Percentiles rank a stretch among this genome's conserved stretches.
Evolutionary conservation across 2,329 filamentous ascomycete species (phyloP).

Genomic region (Fusarium xylarioides): DNA sequence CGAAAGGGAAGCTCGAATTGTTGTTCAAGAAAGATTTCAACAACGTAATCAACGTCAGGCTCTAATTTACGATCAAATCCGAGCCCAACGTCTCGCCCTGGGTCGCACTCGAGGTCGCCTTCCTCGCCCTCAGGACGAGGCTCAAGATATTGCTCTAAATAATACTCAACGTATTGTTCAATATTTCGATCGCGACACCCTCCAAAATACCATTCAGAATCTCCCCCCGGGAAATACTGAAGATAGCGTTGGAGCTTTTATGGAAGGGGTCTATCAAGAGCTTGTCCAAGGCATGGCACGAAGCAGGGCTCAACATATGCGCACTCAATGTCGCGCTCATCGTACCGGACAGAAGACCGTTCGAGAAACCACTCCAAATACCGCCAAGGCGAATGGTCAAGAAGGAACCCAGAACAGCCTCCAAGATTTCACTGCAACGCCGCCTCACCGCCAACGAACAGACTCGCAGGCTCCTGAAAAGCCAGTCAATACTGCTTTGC

Average conservation of each 20-base stretch:
- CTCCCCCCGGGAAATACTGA: neutral
- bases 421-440: neutral
- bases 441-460: neutral
- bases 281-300: neutral
- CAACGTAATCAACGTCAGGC: neutral
- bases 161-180: neutral
- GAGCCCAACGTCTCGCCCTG: neutral
- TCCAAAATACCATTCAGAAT: neutral
- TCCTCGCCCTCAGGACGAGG: neutral
- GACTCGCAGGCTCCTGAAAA: neutral
- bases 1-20: neutral
- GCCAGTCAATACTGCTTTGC: neutral
- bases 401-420: neutral
- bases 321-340: neutral
- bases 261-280: neutral
- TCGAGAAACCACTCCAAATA: neutral
- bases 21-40: neutral
- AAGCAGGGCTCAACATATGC: neutral
- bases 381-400: neutral
- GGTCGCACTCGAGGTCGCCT: neutral
- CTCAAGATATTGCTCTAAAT: neutral
- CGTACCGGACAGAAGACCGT: neutral
- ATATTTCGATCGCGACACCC: neutral
- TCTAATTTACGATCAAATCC: neutral
- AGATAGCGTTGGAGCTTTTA: neutral